These are phyloP conservation scores for Apiospora hydei DNA, from an alignment of 2,329 filamentous ascomycete species.

Conservation along the genomic window DNA sequence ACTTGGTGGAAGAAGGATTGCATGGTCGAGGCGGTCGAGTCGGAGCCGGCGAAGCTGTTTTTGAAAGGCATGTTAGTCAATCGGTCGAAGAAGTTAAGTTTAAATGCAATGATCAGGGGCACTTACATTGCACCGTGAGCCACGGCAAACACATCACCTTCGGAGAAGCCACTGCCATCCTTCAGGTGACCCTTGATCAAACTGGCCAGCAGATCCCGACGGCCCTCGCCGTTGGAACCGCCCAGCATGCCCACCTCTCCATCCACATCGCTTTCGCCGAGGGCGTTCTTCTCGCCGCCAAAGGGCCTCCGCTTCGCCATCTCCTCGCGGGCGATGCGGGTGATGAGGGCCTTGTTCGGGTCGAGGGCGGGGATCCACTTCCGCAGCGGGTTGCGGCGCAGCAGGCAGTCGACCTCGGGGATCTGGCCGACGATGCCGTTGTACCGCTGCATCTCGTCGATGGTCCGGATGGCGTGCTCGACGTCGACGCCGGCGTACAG, in stretches of 20 bases:
- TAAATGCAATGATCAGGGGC: too few species aligned
- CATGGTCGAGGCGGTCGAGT: conserved; percentile 67
- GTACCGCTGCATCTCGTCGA: conserved; percentile 60
- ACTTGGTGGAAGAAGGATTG: conserved; percentile 62
- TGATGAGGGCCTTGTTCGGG: conserved; percentile 55
- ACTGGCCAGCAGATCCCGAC: conserved; percentile 59
- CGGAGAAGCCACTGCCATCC: conserved; percentile 53
- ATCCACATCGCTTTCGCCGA: conserved; percentile 45
- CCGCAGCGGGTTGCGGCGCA: conserved; percentile 58
- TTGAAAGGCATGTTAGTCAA: not conserved
- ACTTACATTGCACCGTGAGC: conserved; percentile 63
- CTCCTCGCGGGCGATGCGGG: conserved; percentile 59
- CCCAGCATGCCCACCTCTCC: not conserved
- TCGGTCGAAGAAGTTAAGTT: not conserved
- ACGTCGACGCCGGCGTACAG: conserved; percentile 57
- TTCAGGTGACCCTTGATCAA: conserved; percentile 61
- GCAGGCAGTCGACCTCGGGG: conserved; percentile 55
- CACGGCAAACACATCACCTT: conserved; percentile 64
- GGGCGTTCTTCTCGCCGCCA: conserved; percentile 46
- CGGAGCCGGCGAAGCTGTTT: conserved; percentile 63
- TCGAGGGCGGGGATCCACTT: conserved; percentile 48
- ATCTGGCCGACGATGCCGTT: conserved; percentile 61
- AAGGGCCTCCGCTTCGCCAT: conserved; percentile 55
- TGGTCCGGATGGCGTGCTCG: conserved; percentile 58
- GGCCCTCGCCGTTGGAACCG: conserved; percentile 44